These are phyloP conservation scores for Phoma herbarum DNA, from an alignment of 2,329 filamentous ascomycete genomes.

Conservation along the genomic window DNA sequence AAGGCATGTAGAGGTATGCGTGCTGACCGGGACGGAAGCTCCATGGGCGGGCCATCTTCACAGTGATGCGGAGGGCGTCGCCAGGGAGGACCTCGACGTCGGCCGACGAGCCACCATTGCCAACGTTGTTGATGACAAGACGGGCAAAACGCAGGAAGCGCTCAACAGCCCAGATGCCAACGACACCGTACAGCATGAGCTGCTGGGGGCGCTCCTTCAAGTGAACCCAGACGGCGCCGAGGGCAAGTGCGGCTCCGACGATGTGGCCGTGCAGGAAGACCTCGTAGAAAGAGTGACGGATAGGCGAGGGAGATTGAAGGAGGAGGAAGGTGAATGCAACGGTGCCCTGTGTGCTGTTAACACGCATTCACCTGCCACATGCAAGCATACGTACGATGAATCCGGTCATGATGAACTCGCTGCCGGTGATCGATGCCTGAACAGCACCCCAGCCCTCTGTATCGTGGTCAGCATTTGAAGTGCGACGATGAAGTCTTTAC, in stretches of 20 bases:
- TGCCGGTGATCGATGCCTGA: conserved; percentile 48
- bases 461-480: conserved; percentile 20
- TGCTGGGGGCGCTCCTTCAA: conserved; percentile 66
- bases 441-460: conserved; percentile 62
- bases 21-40: conserved; percentile 78
- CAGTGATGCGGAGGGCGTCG: conserved; percentile 76
- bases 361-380: neutral
- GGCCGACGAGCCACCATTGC: conserved; percentile 70
- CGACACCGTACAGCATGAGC: conserved; percentile 66
- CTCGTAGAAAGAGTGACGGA: conserved; percentile 83
- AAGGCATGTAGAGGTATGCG: conserved; percentile 80
- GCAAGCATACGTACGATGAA: conserved; percentile 67
- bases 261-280: conserved; percentile 79
- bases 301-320: conserved; percentile 73
- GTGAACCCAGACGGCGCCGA: conserved; percentile 74
- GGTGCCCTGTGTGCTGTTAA: conserved; percentile 57
- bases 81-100: conserved; percentile 79
- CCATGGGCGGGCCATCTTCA: conserved; percentile 80
- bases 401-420: conserved; percentile 66
- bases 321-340: conserved; percentile 69
- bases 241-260: conserved; percentile 64
- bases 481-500: conserved; percentile 9
- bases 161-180: conserved; percentile 74
- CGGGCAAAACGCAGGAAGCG: conserved; percentile 67
- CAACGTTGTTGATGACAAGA: conserved; percentile 72